Evolutionary conservation across 805 yeast species (phyloP).

Genomic region (Lachancea sp.): DNA sequence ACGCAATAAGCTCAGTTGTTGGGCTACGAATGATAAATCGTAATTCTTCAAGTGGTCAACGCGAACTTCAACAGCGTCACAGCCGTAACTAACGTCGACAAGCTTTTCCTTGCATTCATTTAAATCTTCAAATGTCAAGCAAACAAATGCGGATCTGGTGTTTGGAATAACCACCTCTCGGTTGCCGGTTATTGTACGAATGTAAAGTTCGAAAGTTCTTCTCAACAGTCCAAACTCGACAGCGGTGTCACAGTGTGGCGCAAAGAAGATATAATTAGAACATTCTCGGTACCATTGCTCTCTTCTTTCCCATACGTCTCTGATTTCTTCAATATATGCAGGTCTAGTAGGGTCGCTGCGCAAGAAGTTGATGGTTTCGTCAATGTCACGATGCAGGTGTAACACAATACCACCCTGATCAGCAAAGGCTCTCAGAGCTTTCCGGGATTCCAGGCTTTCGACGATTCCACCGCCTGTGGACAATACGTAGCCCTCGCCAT

Average conservation of each 20-base stretch:
- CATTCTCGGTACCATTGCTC: slow-evolving; percentile 73
- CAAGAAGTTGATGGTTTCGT: slow-evolving; percentile 69
- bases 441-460: slow-evolving; percentile 65
- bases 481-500: slow-evolving; percentile 54
- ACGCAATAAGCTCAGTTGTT: slow-evolving; percentile 67
- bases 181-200: slow-evolving; percentile 57
- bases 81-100: slow-evolving; percentile 55
- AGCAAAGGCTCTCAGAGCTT: slow-evolving; percentile 48
- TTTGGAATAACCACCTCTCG: slow-evolving; percentile 28
- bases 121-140: slow-evolving; percentile 64
- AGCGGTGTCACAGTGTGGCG: slow-evolving; percentile 59
- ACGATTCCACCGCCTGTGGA: slow-evolving; percentile 98
- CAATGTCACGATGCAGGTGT: slow-evolving; percentile 83
- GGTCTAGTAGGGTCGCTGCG: slow-evolving; percentile 81
- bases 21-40: slow-evolving; percentile 53
- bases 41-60: slow-evolving; percentile 59
- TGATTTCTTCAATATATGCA: slow-evolving; percentile 72
- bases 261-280: slow-evolving; percentile 69
- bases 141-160: slow-evolving; percentile 59
- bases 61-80: slow-evolving; percentile 76
- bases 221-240: slow-evolving; percentile 52
- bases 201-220: slow-evolving; percentile 50
- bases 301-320: slow-evolving; percentile 78
- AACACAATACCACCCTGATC: slow-evolving; percentile 69
- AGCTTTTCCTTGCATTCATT: slow-evolving; percentile 40